These are phyloP conservation scores for Penicillium steckii DNA, from an alignment of 495 filamentous ascomycete species.

Conservation along the genomic window DNA sequence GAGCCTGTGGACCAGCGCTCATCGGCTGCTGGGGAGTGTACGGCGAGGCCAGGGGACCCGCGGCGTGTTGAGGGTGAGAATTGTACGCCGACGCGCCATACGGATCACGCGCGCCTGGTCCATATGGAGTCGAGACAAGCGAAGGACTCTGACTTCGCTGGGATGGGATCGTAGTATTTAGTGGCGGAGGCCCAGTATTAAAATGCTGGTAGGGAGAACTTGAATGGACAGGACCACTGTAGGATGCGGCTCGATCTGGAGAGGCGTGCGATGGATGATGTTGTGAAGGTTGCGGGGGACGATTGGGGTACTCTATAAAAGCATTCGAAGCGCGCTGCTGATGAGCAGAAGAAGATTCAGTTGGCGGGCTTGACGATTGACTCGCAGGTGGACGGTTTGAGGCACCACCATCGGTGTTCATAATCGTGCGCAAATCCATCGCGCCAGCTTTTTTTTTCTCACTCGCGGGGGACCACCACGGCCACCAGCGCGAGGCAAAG, in stretches of 20 bases:
- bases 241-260: constrained; percentile 41
- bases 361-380: constrained; percentile 22
- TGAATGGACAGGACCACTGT: constrained; percentile 31
- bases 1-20: constrained; percentile 29
- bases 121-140: constrained; percentile 33
- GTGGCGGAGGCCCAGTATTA: constrained; percentile 28
- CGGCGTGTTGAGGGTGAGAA: constrained; percentile 29
- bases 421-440: constrained; percentile 57
- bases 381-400: constrained; percentile 26
- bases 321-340: constrained; percentile 30
- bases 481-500: constrained; percentile 21
- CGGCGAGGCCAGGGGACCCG: constrained; percentile 31
- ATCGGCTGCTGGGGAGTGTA: constrained; percentile 36
- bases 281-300: constrained; percentile 41
- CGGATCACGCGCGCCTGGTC: constrained; percentile 34
- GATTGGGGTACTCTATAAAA: constrained; percentile 30
- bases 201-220: constrained; percentile 49
- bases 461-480: constrained; percentile 19
- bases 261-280: constrained; percentile 41
- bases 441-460: constrained; percentile 24
- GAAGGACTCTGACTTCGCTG: constrained; percentile 40
- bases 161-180: constrained; percentile 33
- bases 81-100: constrained; percentile 34
- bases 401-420: constrained; percentile 47
- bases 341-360: constrained; percentile 21